Evolutionary conservation across 371 early-diverging fungal species (phyloP), one percentile per base, ranked within the genome.

Genomic region (Syncephalastrum contaminatum): DNA sequence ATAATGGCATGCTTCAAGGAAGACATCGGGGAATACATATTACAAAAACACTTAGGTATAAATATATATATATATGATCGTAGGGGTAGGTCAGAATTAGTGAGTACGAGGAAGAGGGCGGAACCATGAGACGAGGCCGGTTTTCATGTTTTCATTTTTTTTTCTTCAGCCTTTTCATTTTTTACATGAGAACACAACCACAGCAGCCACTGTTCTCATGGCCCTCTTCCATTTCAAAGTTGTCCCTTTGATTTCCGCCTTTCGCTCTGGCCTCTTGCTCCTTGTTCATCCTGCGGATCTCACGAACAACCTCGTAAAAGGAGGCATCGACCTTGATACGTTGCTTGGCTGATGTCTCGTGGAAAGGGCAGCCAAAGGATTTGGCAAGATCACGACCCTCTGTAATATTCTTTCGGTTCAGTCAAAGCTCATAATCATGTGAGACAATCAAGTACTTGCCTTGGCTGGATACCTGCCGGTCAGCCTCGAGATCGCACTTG

Each of bases 261-360:
- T 41, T 47, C 2, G 50, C 48, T 12, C 61, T 56, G 43, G 58
- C 50, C 49, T 60, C 61, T 55, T 73, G 66, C 41, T 60, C 64
- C 73, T 83, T 85, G 66, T 87, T 84, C 71, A 83, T 82, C 61
- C 84, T 81, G 53, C 88, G 79, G 49, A 97, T 93, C 58, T 90
- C 90, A 36, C 92, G 85, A 12, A 98, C 94, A 22, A 99, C 83
- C 36, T 83, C 82, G 63, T 87, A 90, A 78, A 95, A 99, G 10
- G 92, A 85, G 52, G 95, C 94, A 43, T 95, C 89, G 46, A 98
- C 96, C 68, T 95, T 95, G 58, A 88, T 86, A 51, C 87, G 86
- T 51, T 87, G 83, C 67, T 92, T 90, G 39, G 98, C 98, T 25
- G 92, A 92, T 5, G 97, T 94, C 77, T 98, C 98, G 27, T 93